phyloP scores from a whole-genome alignment of 2,329 filamentous ascomycete species.

The Fusarium penzigii region DNA sequence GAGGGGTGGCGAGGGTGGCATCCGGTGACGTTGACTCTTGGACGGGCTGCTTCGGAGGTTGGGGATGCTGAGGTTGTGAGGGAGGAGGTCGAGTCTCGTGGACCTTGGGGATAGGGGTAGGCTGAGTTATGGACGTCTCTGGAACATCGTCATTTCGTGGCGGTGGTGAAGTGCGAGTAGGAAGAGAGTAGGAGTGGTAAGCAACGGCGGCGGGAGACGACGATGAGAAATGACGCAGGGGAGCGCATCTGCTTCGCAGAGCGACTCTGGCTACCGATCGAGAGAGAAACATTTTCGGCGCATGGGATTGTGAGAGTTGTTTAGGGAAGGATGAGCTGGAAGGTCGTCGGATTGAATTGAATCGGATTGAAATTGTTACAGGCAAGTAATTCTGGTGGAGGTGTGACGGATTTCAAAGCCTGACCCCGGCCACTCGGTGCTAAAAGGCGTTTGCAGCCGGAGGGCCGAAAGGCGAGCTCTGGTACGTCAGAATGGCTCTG shows the following conservation, averaged over 20 bases:
- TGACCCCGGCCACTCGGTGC: conserved; percentile 24
- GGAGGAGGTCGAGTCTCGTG: conserved; percentile 54
- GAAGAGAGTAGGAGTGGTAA: conserved; percentile 56
- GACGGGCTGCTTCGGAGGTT: conserved; percentile 16
- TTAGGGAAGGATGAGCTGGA: background rate
- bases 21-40: conserved; percentile 15
- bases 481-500: conserved; percentile 24
- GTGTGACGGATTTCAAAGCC: conserved; percentile 27
- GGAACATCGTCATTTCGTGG: conserved; percentile 45
- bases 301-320: conserved; percentile 20
- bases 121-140: conserved; percentile 49
- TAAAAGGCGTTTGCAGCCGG: conserved; percentile 34
- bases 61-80: conserved; percentile 21
- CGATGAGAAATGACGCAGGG: conserved; percentile 45
- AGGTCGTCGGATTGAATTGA: conserved; percentile 1
- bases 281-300: conserved; percentile 45
- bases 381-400: background rate
- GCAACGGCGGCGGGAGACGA: conserved; percentile 34
- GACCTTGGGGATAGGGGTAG: conserved; percentile 47
- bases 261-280: conserved; percentile 43
- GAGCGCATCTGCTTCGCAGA: conserved; percentile 41
- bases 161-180: conserved; percentile 41
- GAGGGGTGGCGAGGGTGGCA: conserved; percentile 19
- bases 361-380: conserved; percentile 5
- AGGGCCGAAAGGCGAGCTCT: conserved; percentile 22